phyloP scores from a whole-genome alignment of 2,329 filamentous ascomycete species.

The Monosporascus sp. region DNA sequence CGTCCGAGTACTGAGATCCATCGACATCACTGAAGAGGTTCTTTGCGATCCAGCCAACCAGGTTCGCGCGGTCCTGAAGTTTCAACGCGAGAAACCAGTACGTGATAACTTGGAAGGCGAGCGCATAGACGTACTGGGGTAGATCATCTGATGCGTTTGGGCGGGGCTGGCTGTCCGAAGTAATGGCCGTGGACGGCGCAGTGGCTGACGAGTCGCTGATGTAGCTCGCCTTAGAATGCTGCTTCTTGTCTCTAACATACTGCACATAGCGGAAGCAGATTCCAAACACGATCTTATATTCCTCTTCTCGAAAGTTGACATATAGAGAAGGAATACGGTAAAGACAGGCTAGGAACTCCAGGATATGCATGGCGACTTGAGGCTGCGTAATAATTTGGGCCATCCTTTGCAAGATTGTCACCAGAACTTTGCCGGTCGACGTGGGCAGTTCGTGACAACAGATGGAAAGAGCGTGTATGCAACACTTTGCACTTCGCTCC shows the following conservation, averaged over 20 bases:
- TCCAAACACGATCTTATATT: slow-evolving; percentile 90
- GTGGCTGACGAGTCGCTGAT: slow-evolving; percentile 35
- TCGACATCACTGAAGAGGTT: slow-evolving; percentile 75
- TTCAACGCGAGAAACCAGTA: slow-evolving; percentile 96
- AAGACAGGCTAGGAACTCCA: slow-evolving; percentile 89
- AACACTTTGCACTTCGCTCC: slow-evolving; percentile 84
- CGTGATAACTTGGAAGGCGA: slow-evolving; percentile 91
- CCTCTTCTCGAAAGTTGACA: slow-evolving; percentile 83
- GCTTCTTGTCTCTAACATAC: slow-evolving; percentile 67
- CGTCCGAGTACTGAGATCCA: slow-evolving; percentile 72
- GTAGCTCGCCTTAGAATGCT: slow-evolving; percentile 40
- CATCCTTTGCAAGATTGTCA: slow-evolving; percentile 87
- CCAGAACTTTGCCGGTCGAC: slow-evolving; percentile 78
- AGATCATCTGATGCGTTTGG: slow-evolving; percentile 59
- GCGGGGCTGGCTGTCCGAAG: slow-evolving; percentile 22
- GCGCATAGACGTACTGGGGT: slow-evolving; percentile 86
- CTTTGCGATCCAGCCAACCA: slow-evolving; percentile 86
- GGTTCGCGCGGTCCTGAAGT: slow-evolving; percentile 72
- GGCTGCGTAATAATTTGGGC: slow-evolving; percentile 92
- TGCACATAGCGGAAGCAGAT: slow-evolving; percentile 93
- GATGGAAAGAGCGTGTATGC: slow-evolving; percentile 89
- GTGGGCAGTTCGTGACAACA: slow-evolving; percentile 92
- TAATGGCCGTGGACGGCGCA: slow-evolving; percentile 10
- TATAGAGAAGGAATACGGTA: slow-evolving; percentile 80
- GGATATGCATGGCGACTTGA: slow-evolving; percentile 85